Evolutionary conservation across 148 eudicot genomes (phyloP), one percentile per base, ranked within the genome.

Genomic region (Chenopodium formosanum): DNA sequence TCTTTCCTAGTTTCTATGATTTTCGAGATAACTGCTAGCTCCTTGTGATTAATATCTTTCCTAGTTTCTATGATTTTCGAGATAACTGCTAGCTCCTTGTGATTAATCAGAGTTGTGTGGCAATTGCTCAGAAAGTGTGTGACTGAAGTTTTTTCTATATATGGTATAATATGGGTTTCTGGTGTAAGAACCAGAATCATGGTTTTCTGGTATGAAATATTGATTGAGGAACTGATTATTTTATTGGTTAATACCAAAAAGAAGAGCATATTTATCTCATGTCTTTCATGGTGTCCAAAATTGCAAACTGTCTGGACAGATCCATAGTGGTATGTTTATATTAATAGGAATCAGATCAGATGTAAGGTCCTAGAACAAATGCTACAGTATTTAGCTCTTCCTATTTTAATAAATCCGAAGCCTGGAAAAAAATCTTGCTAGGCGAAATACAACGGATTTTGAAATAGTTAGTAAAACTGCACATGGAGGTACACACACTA

Each of bases 401-500:
- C 74, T 67, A 37, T 20, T 17, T 80, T 79, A 83, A 11, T 70
- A 80, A 19, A 80, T 14, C n/a, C 64, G 52, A 63, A 76, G 44
- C 27, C 81, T 84, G 23, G 20, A 70, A 63, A 84, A 78, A 40
- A 63, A 48, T 77, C 83, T 86, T 1, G 88, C 88, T 70, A 84
- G 79, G 47, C 66, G 79, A 19, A 88, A 80, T 34, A 82, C 77
- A 32, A 74, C 7, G 27, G 83, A 82, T 70, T 78, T 84, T 4
- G 87, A 81, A 34, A 75, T 67, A 53, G 84, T 78, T 27, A 86
- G 71, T 17, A 86, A 22, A 32, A 78, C 79, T 23, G 82, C 80
- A 25, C 67, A 84, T 22, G 87, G 50, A 27, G 90, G 88, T 47
- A 88, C 80, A 73, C 82, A 82, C 75, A 80, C 85, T 10, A 79